phyloP scores from a whole-genome alignment of 2,329 filamentous ascomycete genomes.

The Epichloe bromicola region DNA sequence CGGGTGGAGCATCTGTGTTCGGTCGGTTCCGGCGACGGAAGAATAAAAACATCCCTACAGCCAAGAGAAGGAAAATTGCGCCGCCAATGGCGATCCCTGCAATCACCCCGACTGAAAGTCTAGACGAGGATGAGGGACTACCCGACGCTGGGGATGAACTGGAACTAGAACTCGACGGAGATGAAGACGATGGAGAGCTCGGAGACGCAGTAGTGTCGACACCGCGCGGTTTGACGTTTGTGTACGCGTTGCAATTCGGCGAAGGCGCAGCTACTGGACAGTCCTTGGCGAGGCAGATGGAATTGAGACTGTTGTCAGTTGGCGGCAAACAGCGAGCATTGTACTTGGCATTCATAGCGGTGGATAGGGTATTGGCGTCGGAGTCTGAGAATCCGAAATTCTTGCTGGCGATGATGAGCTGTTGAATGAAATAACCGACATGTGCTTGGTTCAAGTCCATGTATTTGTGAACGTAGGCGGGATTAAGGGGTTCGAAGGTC shows the following conservation, averaged over 20 bases:
- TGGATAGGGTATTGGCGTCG: constrained; percentile 12
- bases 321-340: constrained; percentile 15
- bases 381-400: constrained; percentile 16
- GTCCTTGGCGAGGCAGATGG: constrained; percentile 15
- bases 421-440: constrained; percentile 18
- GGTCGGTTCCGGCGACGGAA: constrained; percentile 7
- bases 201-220: background rate
- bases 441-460: constrained; percentile 19
- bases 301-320: constrained; percentile 12
- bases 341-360: constrained; percentile 15
- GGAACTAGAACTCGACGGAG: background rate
- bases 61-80: constrained; percentile 11
- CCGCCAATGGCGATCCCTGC: constrained; percentile 15
- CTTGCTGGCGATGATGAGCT: constrained; percentile 13
- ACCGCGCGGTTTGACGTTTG: constrained; percentile 11
- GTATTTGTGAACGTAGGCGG: constrained; percentile 20
- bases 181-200: background rate
- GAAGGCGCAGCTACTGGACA: constrained; percentile 16
- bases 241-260: constrained; percentile 16
- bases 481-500: constrained; percentile 9
- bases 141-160: background rate
- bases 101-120: constrained; percentile 10
- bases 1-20: constrained; percentile 3
- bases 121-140: background rate
- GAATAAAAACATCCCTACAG: constrained; percentile 8